Base-by-base conservation (phyloP, 2,329 filamentous ascomycete species). In the Aulographum hederae region DNA sequence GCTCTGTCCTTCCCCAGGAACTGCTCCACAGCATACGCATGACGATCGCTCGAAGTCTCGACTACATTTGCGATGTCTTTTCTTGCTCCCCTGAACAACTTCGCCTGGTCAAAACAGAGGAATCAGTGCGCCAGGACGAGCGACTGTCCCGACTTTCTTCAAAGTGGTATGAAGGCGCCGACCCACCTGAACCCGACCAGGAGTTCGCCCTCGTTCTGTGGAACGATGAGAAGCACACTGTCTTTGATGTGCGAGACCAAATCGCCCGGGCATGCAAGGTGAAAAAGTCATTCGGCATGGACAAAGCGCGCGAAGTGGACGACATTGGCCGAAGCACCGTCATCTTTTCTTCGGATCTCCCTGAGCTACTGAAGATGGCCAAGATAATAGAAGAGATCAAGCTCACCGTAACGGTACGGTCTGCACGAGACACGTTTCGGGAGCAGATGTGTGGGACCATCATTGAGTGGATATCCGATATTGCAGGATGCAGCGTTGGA, bases 371-470 rank as follows among this genome's bases (percentile, higher is more conserved):
- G 12, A 58, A 60, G 11, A 85, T 89, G 53, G 80, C 85, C 4
- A 78, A 72, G 39, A 74, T 89, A 15, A 79, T 98, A 40, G 89
- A 98, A 53, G 76, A 92, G 37, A 94, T 98, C 52, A 85, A 92
- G 48, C 73, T 98, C 35, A 95, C 89, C 0, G 82, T 94, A 30
- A 98, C 89, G 1, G 84, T 98, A 38, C 73, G 89, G 28, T 93
- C 86, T 6, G 73, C 89, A 4, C 70, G 91, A 43, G 89, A 98
- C 54, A 95, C 84, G 0, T 98, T 95, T 56, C 70, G 89, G 36
- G 89, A 98, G 50, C 80, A 95, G 50, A 98, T 98, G 91, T 94
- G 85, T 44, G 84, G 80, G n/a, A 82, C 84, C 12, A 86, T 98
- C 38, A 78, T 98, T 33, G 85, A 94, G 44, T 98, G 91, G 91